phyloP scores from a whole-genome alignment of 1,284 basidiomycete species.

The Athelia sp. region DNA sequence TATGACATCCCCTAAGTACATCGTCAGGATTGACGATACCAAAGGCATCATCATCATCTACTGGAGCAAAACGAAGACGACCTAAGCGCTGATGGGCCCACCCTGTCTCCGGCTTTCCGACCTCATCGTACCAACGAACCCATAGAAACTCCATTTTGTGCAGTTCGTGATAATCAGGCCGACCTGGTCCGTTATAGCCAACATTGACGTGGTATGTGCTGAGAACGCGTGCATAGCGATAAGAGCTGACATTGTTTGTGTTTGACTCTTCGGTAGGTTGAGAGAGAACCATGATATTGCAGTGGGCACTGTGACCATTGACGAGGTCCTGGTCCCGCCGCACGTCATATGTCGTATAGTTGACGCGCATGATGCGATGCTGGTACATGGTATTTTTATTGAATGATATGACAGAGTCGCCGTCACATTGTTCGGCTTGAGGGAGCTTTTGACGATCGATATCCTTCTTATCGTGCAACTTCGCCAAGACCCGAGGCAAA shows the following conservation, averaged over 20 bases:
- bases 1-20: conserved; percentile 8
- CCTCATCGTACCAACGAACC: conserved; percentile 11
- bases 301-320: conserved; percentile 23
- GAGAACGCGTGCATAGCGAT: background rate
- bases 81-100: conserved; percentile 15
- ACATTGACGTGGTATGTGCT: conserved; percentile 1
- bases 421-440: conserved; percentile 2
- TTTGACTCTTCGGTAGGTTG: conserved; percentile 13
- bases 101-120: conserved; percentile 3
- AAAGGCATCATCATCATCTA: conserved; percentile 4
- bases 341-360: conserved; percentile 42
- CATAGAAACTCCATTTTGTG: conserved; percentile 5
- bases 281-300: conserved; percentile 30
- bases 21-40: conserved; percentile 10
- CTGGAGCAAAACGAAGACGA: conserved; percentile 11
- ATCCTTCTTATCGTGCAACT: conserved; percentile 1
- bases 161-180: background rate
- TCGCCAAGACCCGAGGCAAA: background rate
- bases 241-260: background rate
- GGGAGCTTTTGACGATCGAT: background rate
- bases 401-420: conserved; percentile 16
- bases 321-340: conserved; percentile 31
- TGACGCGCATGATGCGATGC: conserved; percentile 27
- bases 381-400: conserved; percentile 22
- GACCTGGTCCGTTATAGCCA: background rate